Conservation (phyloP, 805 yeast genomes). For the Myxozyma melibiosi region DNA sequence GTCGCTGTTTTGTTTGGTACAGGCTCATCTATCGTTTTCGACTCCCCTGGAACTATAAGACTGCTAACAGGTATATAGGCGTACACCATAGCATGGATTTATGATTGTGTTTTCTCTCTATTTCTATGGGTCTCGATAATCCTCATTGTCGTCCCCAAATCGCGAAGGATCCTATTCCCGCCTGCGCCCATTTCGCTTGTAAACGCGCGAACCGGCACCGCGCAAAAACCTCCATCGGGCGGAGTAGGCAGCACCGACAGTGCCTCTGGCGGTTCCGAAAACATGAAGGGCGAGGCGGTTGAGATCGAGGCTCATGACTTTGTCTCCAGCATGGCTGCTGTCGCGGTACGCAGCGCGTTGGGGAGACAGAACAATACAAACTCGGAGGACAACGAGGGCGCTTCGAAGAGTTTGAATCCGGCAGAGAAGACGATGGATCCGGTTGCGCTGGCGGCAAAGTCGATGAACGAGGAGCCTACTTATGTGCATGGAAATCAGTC, state of each 20-base stretch:
- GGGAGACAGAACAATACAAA: constrained; percentile 8
- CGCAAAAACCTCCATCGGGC: constrained; percentile 7
- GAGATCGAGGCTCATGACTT: constrained; percentile 21
- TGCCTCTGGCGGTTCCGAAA: constrained; percentile 15
- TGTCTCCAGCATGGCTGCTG: constrained; percentile 13
- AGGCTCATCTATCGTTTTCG: neutral
- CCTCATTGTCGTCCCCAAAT: constrained; percentile 8
- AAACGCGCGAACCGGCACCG: neutral
- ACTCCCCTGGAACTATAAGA: neutral
- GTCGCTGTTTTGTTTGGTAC: constrained; percentile 2
- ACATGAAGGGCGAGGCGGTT: constrained; percentile 17
- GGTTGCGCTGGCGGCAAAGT: neutral
- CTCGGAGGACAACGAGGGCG: neutral
- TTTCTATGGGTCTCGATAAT: neutral
- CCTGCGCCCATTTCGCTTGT: constrained; percentile 15
- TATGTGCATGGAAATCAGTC: neutral
- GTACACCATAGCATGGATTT: constrained; percentile 12
- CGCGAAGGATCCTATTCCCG: constrained; percentile 12
- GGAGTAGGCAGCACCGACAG: constrained; percentile 7
- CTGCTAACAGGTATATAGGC: neutral
- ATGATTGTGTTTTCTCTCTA: neutral
- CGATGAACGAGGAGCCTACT: constrained; percentile 2
- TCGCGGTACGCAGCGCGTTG: constrained; percentile 11
- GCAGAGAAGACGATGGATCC: constrained; percentile 2
- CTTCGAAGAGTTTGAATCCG: neutral